These are phyloP conservation scores for Linum lewisii DNA, from an alignment of 345 rosid species.

Conservation along the genomic window DNA sequence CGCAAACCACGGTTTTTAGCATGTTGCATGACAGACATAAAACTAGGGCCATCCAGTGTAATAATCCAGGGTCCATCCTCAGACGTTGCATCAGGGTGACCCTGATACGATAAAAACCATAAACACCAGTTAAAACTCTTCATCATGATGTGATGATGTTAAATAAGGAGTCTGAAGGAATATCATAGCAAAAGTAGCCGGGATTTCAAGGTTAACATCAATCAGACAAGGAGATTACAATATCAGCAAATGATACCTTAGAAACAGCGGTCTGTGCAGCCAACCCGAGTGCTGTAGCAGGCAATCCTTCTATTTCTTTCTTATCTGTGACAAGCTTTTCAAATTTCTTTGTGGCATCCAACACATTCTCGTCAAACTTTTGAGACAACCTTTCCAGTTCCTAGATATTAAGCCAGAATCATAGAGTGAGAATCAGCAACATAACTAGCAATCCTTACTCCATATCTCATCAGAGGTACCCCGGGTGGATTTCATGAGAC, in stretches of 20 bases:
- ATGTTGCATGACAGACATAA: constrained; percentile 78
- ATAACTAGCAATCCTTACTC: not conserved
- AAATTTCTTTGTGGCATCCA: constrained; percentile 88
- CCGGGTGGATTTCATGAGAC: too few species aligned
- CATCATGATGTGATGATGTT: not conserved
- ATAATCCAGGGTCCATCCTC: constrained; percentile 85
- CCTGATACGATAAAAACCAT: constrained; percentile 30
- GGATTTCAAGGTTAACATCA: constrained; percentile 2
- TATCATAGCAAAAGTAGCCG: not conserved
- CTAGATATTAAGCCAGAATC: constrained; percentile 27
- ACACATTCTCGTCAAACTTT: constrained; percentile 74
- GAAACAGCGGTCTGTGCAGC: constrained; percentile 87
- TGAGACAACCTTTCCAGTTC: constrained; percentile 70
- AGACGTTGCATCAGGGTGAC: constrained; percentile 71
- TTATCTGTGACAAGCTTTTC: constrained; percentile 74
- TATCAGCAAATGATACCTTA: constrained; percentile 34
- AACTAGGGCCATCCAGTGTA: constrained; percentile 77
- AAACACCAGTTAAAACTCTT: not conserved
- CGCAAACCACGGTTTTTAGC: constrained; percentile 67
- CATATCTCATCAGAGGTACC: not conserved
- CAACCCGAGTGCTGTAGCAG: constrained; percentile 78
- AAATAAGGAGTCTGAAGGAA: constrained; percentile 4
- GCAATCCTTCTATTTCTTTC: constrained; percentile 83
- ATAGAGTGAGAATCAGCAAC: not conserved
- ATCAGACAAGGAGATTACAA: too few species aligned